Base-by-base conservation (phyloP, 306 rosid genomes). In the Hylodesmum podocarpum region DNA sequence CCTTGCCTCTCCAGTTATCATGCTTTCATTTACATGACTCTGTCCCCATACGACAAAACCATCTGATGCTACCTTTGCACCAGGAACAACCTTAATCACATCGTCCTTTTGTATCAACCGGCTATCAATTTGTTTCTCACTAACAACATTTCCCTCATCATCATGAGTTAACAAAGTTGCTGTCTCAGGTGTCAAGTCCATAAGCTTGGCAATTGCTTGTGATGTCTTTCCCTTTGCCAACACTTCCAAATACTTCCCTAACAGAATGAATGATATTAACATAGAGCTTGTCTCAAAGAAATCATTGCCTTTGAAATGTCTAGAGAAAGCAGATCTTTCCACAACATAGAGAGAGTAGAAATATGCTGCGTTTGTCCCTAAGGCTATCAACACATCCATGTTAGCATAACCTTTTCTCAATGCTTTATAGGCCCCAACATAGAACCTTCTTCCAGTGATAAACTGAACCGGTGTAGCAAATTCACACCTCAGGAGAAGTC, bases 361-460 rank as follows among this genome's bases (percentile, higher is more conserved):
- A 34, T 93, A 93, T 40, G 98, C 98, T 40, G 96, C 91, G 74
- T 93, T 93, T 77, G 97, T 93, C 71, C 96, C 98, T 41, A 93
- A 76, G 0, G 90, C 91, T 65, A 93, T 88, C 84, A 93, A 77
- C 14, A 93, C 94, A 77, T 93, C 98, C 98, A 93, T 93, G 50
- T 90, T 93, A 8, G 94, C 88, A 2, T 87, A 87, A 50, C 96
- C 93, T 36, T 86, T 80, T 7, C 91, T 81, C 73, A 93, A 53
- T 0, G 98, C 88, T 73, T 87, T 89, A 61, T 90, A 91, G 0
- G 95, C 77, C 12, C 98, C 95, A 47, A 80, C 44, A 71, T 90
- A 93, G 77, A 93, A 93, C 75, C 96, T 80, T 66, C 86, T 72
- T 2, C 98, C 98, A 14, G 91, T 82, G 80, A 89, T 64, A 43